phyloP scores from a whole-genome alignment of 2,329 filamentous ascomycete genomes.

The Aspergillus fischeri region DNA sequence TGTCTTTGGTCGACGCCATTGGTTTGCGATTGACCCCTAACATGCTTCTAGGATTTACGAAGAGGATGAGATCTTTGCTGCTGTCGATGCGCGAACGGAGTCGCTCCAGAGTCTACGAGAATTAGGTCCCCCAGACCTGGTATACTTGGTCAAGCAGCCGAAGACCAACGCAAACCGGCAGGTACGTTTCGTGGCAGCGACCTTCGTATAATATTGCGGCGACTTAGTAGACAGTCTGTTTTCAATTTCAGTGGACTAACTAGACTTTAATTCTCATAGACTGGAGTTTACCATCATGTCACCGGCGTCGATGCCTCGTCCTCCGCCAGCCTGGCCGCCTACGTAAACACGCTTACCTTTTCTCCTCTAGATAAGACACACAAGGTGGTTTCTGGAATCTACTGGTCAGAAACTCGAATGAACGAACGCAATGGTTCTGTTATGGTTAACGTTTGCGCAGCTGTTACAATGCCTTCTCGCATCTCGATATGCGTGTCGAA shows the following conservation, averaged over 20 bases:
- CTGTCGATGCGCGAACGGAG: slow-evolving; percentile 89
- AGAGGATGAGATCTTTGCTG: slow-evolving; percentile 77
- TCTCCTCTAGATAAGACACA: slow-evolving; percentile 75
- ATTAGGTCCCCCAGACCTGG: slow-evolving; percentile 90
- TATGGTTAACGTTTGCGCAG: slow-evolving; percentile 33
- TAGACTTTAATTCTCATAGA: slow-evolving; percentile 47
- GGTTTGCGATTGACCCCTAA: slow-evolving; percentile 16
- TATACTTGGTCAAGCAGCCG: slow-evolving; percentile 82
- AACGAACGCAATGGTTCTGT: neutral
- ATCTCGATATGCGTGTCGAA: slow-evolving; percentile 96
- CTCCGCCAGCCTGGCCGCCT: slow-evolving; percentile 91
- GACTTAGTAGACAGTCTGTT: neutral
- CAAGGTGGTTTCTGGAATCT: slow-evolving; percentile 90
- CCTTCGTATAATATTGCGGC: neutral
- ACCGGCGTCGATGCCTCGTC: slow-evolving; percentile 96
- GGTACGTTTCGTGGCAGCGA: slow-evolving; percentile 35
- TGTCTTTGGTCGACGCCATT: slow-evolving; percentile 10
- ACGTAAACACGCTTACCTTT: slow-evolving; percentile 97
- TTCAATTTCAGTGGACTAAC: slow-evolving; percentile 3
- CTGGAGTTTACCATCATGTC: slow-evolving; percentile 95
- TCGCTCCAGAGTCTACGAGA: slow-evolving; percentile 80
- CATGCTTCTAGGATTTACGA: slow-evolving; percentile 72
- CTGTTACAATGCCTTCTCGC: slow-evolving; percentile 99
- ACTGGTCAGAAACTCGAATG: slow-evolving; percentile 63
- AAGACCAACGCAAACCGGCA: slow-evolving; percentile 56